Conservation (phyloP, 2,329 filamentous ascomycete genomes). For the Diplodia corticola region DNA sequence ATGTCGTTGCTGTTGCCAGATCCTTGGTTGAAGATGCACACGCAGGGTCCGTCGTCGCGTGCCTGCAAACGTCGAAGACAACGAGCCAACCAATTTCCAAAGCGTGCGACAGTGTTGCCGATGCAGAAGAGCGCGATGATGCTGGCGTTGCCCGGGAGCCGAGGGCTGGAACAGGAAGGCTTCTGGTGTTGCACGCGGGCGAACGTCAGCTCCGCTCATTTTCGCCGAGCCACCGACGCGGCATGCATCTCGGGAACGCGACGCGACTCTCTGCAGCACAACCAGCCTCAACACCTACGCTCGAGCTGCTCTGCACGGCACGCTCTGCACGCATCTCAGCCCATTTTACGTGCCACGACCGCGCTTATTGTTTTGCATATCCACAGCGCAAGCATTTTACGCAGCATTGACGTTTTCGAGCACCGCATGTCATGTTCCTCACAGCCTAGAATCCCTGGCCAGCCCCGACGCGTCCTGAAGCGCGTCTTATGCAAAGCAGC, state of each 20-base stretch:
- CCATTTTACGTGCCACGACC: background rate
- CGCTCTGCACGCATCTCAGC: background rate
- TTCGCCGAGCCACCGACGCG: background rate
- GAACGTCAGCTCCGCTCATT: background rate
- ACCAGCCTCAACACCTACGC: background rate
- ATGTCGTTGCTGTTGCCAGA: background rate
- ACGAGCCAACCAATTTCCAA: background rate
- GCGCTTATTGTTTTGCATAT: constrained; percentile 11
- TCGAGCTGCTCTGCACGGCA: background rate
- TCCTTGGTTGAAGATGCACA: background rate
- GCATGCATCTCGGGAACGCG: background rate
- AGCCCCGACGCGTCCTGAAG: constrained; percentile 14
- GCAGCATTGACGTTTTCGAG: constrained; percentile 14
- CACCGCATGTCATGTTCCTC: constrained; percentile 9
- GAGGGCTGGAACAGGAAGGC: background rate
- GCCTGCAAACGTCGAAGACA: background rate
- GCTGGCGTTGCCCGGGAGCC: background rate
- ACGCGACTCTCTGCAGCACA: constrained; percentile 3
- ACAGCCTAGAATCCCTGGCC: constrained; percentile 10
- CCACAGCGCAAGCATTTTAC: background rate
- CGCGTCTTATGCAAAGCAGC: constrained; percentile 2
- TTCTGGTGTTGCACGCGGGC: background rate
- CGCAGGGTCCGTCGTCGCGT: background rate
- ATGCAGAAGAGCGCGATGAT: background rate
- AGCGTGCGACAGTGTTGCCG: no score